Conservation (phyloP, 2,329 filamentous ascomycete genomes). For the Bisporella sp. region DNA sequence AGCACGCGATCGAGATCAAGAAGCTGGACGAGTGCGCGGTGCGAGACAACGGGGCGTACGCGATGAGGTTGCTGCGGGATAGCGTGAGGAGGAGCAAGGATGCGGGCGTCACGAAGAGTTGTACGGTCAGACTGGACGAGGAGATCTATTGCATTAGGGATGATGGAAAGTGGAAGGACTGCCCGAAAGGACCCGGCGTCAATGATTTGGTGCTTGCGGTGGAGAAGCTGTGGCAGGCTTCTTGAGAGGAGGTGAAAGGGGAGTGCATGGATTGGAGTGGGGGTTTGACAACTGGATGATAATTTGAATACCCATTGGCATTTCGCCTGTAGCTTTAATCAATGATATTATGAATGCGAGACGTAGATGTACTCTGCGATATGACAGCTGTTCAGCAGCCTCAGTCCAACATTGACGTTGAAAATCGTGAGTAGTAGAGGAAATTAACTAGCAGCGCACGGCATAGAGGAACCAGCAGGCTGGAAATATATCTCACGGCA, state of each 20-base stretch:
- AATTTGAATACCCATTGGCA: no score
- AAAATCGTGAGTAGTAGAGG: no score
- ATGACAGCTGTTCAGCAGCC: no score
- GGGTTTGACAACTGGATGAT: no score
- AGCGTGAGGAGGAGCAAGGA: conserved; percentile 59
- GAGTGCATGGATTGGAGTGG: no score
- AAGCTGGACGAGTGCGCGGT: conserved; percentile 77
- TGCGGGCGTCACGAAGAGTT: conserved; percentile 64
- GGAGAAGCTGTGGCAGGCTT: conserved; percentile 54
- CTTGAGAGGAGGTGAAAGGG: conserved; percentile 45
- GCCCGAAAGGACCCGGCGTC: conserved; percentile 58
- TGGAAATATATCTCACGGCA: no score
- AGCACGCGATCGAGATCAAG: conserved; percentile 81
- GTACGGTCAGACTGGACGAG: conserved; percentile 72
- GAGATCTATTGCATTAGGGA: conserved; percentile 82
- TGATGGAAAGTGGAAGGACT: conserved; percentile 71
- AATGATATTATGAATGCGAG: no score
- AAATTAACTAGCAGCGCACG: no score
- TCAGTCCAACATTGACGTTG: no score
- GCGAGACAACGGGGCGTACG: conserved; percentile 65
- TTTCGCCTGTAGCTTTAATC: no score
- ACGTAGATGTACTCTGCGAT: no score
- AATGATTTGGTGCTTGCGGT: conserved; percentile 73
- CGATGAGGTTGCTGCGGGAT: conserved; percentile 57
- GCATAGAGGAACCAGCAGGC: no score